Conservation (phyloP, 352 stramenopile genomes). For the Globisporangium alternatum region DNA sequence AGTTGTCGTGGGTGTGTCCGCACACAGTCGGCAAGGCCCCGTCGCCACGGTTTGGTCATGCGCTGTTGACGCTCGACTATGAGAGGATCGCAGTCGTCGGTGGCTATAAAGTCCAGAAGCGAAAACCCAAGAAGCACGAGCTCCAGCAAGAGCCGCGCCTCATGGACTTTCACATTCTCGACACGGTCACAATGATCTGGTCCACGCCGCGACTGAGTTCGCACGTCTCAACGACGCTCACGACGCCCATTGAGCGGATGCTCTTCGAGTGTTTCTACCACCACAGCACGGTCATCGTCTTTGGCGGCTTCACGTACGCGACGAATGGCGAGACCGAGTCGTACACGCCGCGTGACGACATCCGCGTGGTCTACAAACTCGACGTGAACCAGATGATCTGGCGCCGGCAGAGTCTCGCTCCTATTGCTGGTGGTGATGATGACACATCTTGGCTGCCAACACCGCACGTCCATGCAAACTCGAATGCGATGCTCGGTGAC, state of each 20-base stretch:
- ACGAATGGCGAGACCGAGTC: slow-evolving; percentile 40
- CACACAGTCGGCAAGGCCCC: slow-evolving; percentile 51
- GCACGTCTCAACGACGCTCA: slow-evolving; percentile 27
- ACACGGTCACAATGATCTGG: slow-evolving; percentile 46
- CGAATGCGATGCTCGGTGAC: slow-evolving; percentile 29
- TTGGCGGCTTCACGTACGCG: slow-evolving; percentile 46
- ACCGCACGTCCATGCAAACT: slow-evolving; percentile 31
- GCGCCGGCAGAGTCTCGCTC: slow-evolving; percentile 28
- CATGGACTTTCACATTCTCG: slow-evolving; percentile 49
- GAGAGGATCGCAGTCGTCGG: slow-evolving; percentile 43
- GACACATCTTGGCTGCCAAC: slow-evolving; percentile 10
- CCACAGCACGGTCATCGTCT: slow-evolving; percentile 38
- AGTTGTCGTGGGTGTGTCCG: slow-evolving; percentile 33
- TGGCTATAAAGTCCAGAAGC: slow-evolving; percentile 21
- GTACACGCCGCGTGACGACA: slow-evolving; percentile 27
- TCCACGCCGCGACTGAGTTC: slow-evolving; percentile 42
- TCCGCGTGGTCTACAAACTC: slow-evolving; percentile 50
- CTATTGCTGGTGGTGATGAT: neutral
- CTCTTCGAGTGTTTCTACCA: slow-evolving; percentile 50
- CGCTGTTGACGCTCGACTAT: slow-evolving; percentile 34
- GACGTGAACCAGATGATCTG: slow-evolving; percentile 70
- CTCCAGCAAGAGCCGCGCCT: slow-evolving; percentile 13
- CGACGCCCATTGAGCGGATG: slow-evolving; percentile 34
- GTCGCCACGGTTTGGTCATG: slow-evolving; percentile 45
- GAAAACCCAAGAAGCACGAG: slow-evolving; percentile 6